Evolutionary conservation across 306 rosid species (phyloP).

Genomic region (Luffa acutangula): DNA sequence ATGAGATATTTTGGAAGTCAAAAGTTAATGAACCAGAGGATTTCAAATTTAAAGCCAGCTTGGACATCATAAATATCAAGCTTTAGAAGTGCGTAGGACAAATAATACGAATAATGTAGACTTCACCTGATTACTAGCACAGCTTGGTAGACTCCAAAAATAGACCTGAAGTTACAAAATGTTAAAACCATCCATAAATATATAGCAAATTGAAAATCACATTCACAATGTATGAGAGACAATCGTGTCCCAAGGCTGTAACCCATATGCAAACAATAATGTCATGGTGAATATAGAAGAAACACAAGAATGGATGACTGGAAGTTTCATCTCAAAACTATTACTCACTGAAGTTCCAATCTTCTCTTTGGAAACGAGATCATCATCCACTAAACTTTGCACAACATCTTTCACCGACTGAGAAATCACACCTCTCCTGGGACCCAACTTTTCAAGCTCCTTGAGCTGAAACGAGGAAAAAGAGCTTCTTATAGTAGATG

Average conservation of each 20-base stretch:
- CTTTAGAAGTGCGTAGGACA: not conserved
- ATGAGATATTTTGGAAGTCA: not conserved
- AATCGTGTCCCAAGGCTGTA: not conserved
- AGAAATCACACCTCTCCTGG: conserved; percentile 76
- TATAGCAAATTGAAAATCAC: not conserved
- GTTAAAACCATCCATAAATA: not conserved
- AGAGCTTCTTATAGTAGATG: not conserved
- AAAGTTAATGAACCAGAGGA: not conserved
- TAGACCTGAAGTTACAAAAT: conserved; percentile 46
- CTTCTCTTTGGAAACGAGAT: conserved; percentile 86
- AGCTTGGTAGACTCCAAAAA: conserved; percentile 97
- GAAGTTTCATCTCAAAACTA: not conserved
- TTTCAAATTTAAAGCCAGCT: not conserved
- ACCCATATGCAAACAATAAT: not conserved
- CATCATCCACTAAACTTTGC: conserved; percentile 94
- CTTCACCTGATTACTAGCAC: conserved; percentile 91
- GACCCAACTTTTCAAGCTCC: conserved; percentile 93
- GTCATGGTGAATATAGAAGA: not conserved
- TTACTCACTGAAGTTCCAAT: conserved; percentile 93
- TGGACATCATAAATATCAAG: not conserved
- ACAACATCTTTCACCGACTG: conserved; percentile 96
- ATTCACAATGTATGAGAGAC: not conserved
- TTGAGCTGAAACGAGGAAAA: conserved; percentile 54
- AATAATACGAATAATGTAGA: conserved; percentile 3
- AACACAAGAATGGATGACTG: not conserved